These are phyloP conservation scores for Podaxis sp. DNA, from an alignment of 768 basidiomycete species.

Conservation along the genomic window DNA sequence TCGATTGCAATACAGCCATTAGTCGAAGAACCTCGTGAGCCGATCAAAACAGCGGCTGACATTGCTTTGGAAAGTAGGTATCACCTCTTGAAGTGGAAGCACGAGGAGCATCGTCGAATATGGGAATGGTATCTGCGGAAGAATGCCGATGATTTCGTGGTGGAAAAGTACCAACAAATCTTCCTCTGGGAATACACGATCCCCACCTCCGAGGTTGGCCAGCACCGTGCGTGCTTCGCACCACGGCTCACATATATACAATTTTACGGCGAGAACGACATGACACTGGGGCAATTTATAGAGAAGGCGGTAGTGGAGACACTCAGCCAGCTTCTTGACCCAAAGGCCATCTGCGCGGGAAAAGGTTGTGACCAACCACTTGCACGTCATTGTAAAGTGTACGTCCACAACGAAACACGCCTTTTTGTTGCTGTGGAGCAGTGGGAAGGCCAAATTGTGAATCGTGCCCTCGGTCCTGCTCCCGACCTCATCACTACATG, in stretches of 20 bases:
- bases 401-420: conserved; percentile 84
- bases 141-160: conserved; percentile 82
- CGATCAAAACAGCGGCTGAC: conserved; percentile 63
- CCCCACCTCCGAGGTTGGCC: conserved; percentile 67
- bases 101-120: conserved; percentile 83
- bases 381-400: conserved; percentile 85
- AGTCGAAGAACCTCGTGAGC: conserved; percentile 25
- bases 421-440: conserved; percentile 86
- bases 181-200: conserved; percentile 77
- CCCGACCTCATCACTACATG: conserved; percentile 87
- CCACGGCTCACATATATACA: conserved; percentile 72
- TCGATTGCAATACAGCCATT: not conserved
- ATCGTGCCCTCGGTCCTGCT: conserved; percentile 51
- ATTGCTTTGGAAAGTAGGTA: conserved; percentile 75
- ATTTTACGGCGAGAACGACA: conserved; percentile 93
- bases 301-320: conserved; percentile 75
- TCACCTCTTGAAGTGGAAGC: conserved; percentile 70
- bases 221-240: conserved; percentile 74
- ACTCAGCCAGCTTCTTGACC: conserved; percentile 66
- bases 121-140: conserved; percentile 96
- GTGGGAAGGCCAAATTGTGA: conserved; percentile 78
- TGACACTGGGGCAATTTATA: conserved; percentile 91
- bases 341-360: conserved; percentile 75
- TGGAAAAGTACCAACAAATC: conserved; percentile 92
- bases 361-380: conserved; percentile 84